phyloP scores from a whole-genome alignment of 140 eudicot genomes.

The Flaveria floridana region DNA sequence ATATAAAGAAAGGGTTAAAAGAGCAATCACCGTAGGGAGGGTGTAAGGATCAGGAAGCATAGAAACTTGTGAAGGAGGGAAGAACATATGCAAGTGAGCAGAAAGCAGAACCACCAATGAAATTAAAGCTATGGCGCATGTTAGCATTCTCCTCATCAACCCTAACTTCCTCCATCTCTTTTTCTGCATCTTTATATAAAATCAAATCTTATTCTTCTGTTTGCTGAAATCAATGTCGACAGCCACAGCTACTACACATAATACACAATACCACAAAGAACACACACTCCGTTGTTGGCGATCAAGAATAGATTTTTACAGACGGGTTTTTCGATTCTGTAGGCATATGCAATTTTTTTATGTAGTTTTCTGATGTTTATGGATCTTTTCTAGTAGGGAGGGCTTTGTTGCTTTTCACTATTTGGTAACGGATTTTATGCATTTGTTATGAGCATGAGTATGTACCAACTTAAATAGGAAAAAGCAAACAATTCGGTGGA shows the following conservation, averaged over 20 bases:
- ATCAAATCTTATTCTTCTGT: background rate
- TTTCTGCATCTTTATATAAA: conserved; percentile 42
- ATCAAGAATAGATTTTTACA: conserved; percentile 37
- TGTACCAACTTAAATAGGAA: too few species aligned
- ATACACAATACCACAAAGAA: conserved; percentile 3
- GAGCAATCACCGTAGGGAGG: conserved; percentile 50
- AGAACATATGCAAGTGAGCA: conserved; percentile 57
- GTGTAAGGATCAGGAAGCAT: conserved; percentile 64
- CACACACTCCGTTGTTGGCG: conserved; percentile 21
- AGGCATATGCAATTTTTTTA: too few species aligned
- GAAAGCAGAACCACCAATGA: conserved; percentile 64
- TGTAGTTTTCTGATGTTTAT: too few species aligned
- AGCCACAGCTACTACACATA: background rate
- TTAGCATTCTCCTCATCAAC: conserved; percentile 63
- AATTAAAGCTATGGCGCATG: conserved; percentile 62
- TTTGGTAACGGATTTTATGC: too few species aligned
- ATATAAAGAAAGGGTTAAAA: background rate
- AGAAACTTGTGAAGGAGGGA: conserved; percentile 56
- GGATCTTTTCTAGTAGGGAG: too few species aligned
- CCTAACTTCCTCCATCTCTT: conserved; percentile 60
- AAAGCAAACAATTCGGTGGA: too few species aligned
- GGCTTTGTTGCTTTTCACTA: too few species aligned
- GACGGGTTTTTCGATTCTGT: conserved; percentile 13
- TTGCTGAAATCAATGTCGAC: conserved; percentile 23
- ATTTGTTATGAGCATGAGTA: too few species aligned